phyloP scores from a whole-genome alignment of 208 protist species.

The Kentomonas sorsogonicus region DNA sequence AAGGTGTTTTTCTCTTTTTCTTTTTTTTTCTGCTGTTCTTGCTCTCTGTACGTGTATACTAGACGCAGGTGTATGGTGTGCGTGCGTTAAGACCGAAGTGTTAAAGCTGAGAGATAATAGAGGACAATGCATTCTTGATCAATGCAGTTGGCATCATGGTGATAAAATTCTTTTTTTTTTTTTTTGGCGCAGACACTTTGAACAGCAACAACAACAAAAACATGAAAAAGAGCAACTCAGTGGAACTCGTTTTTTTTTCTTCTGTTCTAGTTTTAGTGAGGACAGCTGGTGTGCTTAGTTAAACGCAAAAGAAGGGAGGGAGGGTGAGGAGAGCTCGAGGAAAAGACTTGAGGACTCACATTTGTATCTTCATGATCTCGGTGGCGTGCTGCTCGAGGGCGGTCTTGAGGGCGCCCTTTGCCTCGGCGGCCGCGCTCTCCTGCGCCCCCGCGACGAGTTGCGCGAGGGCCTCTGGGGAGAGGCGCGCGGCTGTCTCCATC shows the following conservation, averaged over 20 bases:
- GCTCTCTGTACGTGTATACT: too few species aligned
- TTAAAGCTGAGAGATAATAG: too few species aligned
- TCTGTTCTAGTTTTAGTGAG: slow-evolving; percentile 1
- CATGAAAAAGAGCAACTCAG: neutral
- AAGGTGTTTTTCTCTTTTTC: too few species aligned
- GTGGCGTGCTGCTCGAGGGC: slow-evolving; percentile 52
- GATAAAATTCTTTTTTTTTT: slow-evolving; percentile 9
- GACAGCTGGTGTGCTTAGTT: too few species aligned
- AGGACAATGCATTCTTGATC: too few species aligned
- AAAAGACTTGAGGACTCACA: too few species aligned
- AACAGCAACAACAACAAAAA: too few species aligned
- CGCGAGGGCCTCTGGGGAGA: slow-evolving; percentile 42
- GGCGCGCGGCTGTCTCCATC: slow-evolving; percentile 65
- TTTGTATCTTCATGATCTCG: slow-evolving; percentile 40
- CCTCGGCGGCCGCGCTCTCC: slow-evolving; percentile 31
- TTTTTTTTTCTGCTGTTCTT: too few species aligned
- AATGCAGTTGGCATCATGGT: too few species aligned
- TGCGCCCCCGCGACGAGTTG: slow-evolving; percentile 54
- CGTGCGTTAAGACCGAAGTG: too few species aligned
- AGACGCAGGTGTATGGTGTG: too few species aligned
- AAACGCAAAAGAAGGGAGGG: neutral
- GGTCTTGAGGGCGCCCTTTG: slow-evolving; percentile 31
- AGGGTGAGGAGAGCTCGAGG: neutral
- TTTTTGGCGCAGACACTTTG: too few species aligned
- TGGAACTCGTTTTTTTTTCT: slow-evolving; percentile 12